Evolutionary conservation across 108 stramenopile species (phyloP).

Genomic region (Schizochytrium sp.): DNA sequence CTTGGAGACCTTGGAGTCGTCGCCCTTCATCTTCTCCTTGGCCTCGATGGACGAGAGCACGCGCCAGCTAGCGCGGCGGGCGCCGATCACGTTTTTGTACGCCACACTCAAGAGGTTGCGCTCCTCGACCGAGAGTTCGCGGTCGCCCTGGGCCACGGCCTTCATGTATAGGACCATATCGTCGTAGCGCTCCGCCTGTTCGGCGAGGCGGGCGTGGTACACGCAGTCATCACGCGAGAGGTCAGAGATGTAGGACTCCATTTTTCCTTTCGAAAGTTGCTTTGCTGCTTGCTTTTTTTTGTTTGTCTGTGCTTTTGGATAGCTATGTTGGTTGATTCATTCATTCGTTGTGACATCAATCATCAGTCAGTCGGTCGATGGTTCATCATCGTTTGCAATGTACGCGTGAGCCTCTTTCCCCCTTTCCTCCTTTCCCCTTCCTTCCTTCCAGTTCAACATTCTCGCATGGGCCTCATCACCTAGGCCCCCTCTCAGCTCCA

Average conservation of each 20-base stretch:
- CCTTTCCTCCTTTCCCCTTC: too few species aligned
- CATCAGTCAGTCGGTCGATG: too few species aligned
- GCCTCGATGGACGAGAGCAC: slow-evolving; percentile 98
- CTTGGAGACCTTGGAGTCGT: not conserved
- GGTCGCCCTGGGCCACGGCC: slow-evolving; percentile 89
- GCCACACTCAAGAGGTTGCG: slow-evolving; percentile 71
- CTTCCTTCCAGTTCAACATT: too few species aligned
- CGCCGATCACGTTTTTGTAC: slow-evolving; percentile 93
- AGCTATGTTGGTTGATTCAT: too few species aligned
- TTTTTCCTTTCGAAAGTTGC: not conserved
- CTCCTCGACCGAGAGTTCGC: slow-evolving; percentile 98
- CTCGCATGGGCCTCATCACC: too few species aligned
- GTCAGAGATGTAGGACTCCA: slow-evolving; percentile 1
- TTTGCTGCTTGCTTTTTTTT: too few species aligned
- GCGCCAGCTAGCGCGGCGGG: slow-evolving; percentile 97
- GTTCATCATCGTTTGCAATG: too few species aligned
- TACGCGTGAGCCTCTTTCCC: too few species aligned
- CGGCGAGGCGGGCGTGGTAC: slow-evolving; percentile 92
- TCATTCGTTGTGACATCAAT: too few species aligned
- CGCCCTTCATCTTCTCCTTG: slow-evolving; percentile 68
- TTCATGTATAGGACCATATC: slow-evolving; percentile 90
- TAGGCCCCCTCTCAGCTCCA: too few species aligned
- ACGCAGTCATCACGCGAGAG: slow-evolving; percentile 4
- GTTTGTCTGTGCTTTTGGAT: too few species aligned
- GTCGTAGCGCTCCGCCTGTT: slow-evolving; percentile 96